phyloP scores from a whole-genome alignment of 192 early-diverging fungal species.

The Pilobolus umbonatus region DNA sequence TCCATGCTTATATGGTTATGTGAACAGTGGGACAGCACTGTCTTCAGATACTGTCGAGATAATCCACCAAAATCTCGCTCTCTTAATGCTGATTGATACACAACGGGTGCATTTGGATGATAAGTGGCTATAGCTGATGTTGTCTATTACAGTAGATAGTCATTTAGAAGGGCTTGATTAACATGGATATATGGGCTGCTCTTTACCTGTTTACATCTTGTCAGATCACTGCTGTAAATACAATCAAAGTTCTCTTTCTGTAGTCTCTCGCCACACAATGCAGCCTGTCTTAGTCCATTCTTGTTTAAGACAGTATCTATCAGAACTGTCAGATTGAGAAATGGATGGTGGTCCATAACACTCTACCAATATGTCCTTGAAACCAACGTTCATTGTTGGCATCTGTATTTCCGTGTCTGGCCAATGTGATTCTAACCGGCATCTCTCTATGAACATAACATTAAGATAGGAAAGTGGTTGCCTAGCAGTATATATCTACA shows the following conservation, averaged over 20 bases:
- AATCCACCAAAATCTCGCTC: conserved; percentile 24
- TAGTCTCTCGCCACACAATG: conserved; percentile 19
- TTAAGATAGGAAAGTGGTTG: no score
- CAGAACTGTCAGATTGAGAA: not conserved
- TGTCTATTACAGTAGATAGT: conserved; percentile 20
- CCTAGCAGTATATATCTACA: no score
- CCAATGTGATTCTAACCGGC: conserved; percentile 19
- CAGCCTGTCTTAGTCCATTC: conserved; percentile 16
- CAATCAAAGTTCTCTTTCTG: conserved; percentile 10
- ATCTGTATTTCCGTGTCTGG: conserved; percentile 35
- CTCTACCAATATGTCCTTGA: conserved; percentile 28
- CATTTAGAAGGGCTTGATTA: no score
- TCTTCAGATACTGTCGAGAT: conserved; percentile 1
- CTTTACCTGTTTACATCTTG: conserved; percentile 24
- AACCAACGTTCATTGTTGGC: conserved; percentile 25
- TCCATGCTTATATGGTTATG: not conserved
- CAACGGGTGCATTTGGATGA: conserved; percentile 6
- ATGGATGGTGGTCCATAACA: not conserved
- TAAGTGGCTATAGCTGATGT: conserved; percentile 6
- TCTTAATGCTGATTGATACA: conserved; percentile 2
- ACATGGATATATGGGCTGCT: no score
- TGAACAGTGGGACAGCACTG: not conserved
- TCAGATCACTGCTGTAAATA: conserved; percentile 23
- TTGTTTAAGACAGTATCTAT: conserved; percentile 24
- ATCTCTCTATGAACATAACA: not conserved